Conservation (phyloP, 768 basidiomycete species). For the Lanmaoa rubissima region DNA sequence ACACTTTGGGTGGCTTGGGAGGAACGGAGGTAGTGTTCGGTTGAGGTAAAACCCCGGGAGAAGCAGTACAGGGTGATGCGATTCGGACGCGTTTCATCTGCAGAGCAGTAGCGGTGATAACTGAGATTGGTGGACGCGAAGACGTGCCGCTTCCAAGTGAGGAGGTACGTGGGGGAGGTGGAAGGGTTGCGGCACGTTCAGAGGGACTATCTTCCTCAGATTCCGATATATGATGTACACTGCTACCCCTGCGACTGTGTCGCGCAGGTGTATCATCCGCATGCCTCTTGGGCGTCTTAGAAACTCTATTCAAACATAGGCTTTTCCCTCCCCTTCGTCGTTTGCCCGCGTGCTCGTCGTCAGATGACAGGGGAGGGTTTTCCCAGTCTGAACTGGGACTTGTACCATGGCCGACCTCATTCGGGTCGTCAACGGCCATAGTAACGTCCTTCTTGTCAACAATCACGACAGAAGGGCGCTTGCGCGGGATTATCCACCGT, state of each 20-base stretch:
- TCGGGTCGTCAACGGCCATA: not conserved
- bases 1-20: conserved; percentile 16
- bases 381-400: not conserved
- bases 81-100: conserved; percentile 16
- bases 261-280: conserved; percentile 9
- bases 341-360: conserved; percentile 10
- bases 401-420: not conserved
- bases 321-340: conserved; percentile 16
- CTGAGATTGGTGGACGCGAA: conserved; percentile 3
- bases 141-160: not conserved
- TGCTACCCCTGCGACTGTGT: not conserved
- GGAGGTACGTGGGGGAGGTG: not conserved
- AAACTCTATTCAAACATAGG: not conserved
- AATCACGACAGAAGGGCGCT: conserved; percentile 20
- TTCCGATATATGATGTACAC: not conserved
- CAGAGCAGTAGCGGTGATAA: conserved; percentile 3
- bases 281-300: conserved; percentile 16
- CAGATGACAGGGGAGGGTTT: conserved; percentile 1
- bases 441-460: not conserved
- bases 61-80: conserved; percentile 10
- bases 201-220: not conserved
- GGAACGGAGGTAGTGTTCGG: not conserved
- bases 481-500: conserved; percentile 21
- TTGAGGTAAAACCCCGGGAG: conserved; percentile 5
- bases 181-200: not conserved